These are phyloP conservation scores for Papilionanthe hybrid DNA, from an alignment of 116 monocot species.

Conservation along the genomic window DNA sequence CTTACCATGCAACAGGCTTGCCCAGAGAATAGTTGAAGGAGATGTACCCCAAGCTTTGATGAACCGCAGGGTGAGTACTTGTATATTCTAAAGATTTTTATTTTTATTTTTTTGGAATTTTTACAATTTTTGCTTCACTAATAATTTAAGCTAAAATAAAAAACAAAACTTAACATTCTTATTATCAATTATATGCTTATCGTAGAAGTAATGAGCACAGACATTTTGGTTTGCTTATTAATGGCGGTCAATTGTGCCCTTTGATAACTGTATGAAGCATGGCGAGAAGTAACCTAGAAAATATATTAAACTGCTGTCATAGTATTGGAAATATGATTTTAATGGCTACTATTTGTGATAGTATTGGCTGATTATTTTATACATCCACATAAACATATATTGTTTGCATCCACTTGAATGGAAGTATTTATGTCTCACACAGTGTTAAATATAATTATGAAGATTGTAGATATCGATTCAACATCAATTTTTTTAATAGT, in stretches of 20 bases:
- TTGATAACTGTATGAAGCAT: background rate
- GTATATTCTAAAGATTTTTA: background rate
- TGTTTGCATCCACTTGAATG: background rate
- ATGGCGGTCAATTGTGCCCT: background rate
- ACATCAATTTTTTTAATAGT: background rate
- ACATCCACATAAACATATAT: background rate
- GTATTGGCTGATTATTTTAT: background rate
- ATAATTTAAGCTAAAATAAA: background rate
- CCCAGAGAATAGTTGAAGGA: slow-evolving; percentile 95
- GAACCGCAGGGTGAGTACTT: slow-evolving; percentile 68
- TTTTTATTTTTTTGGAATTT: background rate
- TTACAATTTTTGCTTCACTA: background rate
- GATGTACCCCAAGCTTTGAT: slow-evolving; percentile 98
- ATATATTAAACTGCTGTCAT: background rate
- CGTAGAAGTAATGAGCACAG: background rate
- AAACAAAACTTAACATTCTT: background rate
- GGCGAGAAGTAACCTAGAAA: background rate
- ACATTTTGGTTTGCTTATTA: background rate
- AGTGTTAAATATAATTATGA: background rate
- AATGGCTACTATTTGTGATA: background rate
- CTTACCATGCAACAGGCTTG: slow-evolving; percentile 53
- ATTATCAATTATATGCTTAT: background rate
- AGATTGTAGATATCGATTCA: background rate
- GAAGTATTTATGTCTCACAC: background rate
- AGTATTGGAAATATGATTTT: background rate